Evolutionary conservation across 2,329 filamentous ascomycete species (phyloP).

Genomic region (Aspergillus pseudoterreus): DNA sequence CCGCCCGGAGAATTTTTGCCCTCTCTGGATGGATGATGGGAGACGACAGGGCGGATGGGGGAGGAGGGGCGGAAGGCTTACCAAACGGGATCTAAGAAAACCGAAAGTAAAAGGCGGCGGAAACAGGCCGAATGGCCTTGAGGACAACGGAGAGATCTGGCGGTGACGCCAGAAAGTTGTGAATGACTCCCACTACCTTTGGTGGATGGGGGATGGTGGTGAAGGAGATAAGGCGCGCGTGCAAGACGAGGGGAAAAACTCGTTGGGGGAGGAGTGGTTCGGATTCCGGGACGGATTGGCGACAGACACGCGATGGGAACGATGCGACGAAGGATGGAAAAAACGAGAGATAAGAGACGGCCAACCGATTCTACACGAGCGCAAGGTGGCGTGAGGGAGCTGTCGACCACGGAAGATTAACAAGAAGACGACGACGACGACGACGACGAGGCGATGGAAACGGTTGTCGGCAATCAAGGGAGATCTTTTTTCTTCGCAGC

Average conservation of each 20-base stretch:
- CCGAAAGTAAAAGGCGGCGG: conserved; percentile 15
- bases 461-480: conserved; percentile 20
- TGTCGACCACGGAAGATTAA: conserved; percentile 4
- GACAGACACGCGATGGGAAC: background rate
- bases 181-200: conserved; percentile 15
- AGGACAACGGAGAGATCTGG: conserved; percentile 19
- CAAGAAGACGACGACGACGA: conserved; percentile 4
- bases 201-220: conserved; percentile 4
- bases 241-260: conserved; percentile 8
- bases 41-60: conserved; percentile 5
- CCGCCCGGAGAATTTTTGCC: conserved; percentile 15
- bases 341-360: background rate
- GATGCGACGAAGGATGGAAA: conserved; percentile 3
- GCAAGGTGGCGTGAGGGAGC: conserved; percentile 8
- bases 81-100: conserved; percentile 25
- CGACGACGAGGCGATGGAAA: conserved; percentile 3
- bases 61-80: conserved; percentile 19
- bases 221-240: conserved; percentile 10
- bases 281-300: background rate
- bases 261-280: background rate
- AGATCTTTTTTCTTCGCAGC: conserved; percentile 2
- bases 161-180: conserved; percentile 22
- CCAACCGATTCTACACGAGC: background rate
- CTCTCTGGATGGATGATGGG: conserved; percentile 6
- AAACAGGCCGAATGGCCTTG: conserved; percentile 29